Evolutionary conservation across 2,329 filamentous ascomycete species (phyloP).

Genomic region (Trichoderma aggressivum): DNA sequence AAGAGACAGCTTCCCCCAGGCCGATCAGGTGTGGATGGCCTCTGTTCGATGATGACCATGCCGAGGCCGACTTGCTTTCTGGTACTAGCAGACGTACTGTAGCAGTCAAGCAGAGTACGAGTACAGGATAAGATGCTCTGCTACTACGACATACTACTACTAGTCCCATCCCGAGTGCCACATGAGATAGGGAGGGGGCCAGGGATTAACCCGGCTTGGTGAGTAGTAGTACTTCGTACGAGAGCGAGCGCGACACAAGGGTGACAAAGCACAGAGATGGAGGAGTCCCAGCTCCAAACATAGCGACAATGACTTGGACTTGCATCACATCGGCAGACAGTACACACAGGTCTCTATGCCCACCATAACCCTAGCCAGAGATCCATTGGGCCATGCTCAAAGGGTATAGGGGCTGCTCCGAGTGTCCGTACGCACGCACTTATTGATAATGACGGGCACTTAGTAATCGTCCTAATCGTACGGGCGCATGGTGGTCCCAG

Average conservation of each 20-base stretch:
- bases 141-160: background rate
- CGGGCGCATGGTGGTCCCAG: background rate
- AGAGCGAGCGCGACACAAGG: constrained; percentile 2
- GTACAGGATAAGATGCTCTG: constrained; percentile 11
- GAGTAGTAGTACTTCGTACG: background rate
- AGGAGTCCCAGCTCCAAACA: constrained; percentile 5
- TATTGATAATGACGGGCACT: background rate
- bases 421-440: constrained; percentile 5
- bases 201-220: constrained; percentile 11
- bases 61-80: constrained; percentile 12
- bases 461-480: background rate
- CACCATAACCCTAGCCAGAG: constrained; percentile 1
- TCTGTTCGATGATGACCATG: constrained; percentile 11
- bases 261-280: constrained; percentile 15
- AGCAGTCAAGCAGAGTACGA: background rate
- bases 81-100: background rate
- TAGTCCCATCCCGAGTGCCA: constrained; percentile 18
- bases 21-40: constrained; percentile 10
- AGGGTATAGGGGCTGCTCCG: constrained; percentile 2
- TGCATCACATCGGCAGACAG: constrained; percentile 9
- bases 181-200: constrained; percentile 14
- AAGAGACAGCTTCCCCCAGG: background rate
- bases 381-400: constrained; percentile 11
- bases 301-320: constrained; percentile 15
- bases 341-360: background rate